Percentiles rank a stretch among this genome's conserved stretches.
phyloP scores from a whole-genome alignment of 2,329 filamentous ascomycete genomes.

The Trichoderma sp. region DNA sequence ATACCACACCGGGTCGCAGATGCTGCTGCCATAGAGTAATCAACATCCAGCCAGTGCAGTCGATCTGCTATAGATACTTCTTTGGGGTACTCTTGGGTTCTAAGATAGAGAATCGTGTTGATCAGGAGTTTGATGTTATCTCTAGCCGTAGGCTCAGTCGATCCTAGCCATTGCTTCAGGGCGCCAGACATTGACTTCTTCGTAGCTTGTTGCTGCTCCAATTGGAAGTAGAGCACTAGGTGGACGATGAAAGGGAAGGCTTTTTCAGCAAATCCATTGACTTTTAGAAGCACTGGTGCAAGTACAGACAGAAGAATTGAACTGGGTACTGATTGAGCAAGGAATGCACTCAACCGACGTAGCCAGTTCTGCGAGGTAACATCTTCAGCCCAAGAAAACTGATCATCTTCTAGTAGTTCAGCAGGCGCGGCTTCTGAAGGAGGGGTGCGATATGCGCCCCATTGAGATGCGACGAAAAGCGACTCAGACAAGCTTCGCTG shows the following conservation, averaged over 20 bases:
- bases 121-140: constrained; percentile 73
- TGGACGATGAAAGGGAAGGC: constrained; percentile 85
- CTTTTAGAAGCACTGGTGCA: constrained; percentile 62
- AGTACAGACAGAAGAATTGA: constrained; percentile 72
- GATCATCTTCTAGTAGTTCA: constrained; percentile 22
- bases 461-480: constrained; percentile 56
- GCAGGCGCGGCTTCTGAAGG: constrained; percentile 49
- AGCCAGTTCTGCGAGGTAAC: constrained; percentile 60
- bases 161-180: constrained; percentile 63
- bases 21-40: constrained; percentile 67
- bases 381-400: constrained; percentile 36
- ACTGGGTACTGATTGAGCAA: constrained; percentile 60
- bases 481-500: constrained; percentile 54
- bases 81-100: constrained; percentile 71
- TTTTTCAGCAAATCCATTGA: constrained; percentile 70
- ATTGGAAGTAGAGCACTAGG: constrained; percentile 70
- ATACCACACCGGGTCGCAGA: constrained; percentile 79
- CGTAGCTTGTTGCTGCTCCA: constrained; percentile 59
- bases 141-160: constrained; percentile 42
- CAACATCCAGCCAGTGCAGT: constrained; percentile 80
- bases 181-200: constrained; percentile 66
- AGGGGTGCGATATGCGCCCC: constrained; percentile 57
- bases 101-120: constrained; percentile 82
- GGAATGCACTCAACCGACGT: constrained; percentile 58
- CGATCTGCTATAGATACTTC: constrained; percentile 81